Evolutionary conservation across 805 yeast species (phyloP), one percentile per base, ranked within the genome.

Genomic region (Candida endomychidarum): DNA sequence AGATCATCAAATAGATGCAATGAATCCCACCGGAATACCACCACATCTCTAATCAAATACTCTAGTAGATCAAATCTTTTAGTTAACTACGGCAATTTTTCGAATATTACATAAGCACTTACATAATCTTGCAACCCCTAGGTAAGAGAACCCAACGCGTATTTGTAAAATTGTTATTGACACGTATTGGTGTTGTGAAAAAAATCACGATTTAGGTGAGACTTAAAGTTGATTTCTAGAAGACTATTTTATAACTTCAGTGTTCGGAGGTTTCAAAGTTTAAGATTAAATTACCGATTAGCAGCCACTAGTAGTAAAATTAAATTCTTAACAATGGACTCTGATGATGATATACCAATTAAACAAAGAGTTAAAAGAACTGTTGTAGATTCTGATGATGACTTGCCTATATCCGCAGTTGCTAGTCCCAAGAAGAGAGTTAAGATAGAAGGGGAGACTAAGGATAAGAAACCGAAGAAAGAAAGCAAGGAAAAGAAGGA

Each of bases 301-400:
- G n/a, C n/a, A n/a, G n/a, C n/a, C n/a, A 17, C 11, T 8, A 31
- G 9, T 14, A 4, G 11, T 18, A 25, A 5, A 8, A 19, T 32
- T 6, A 32, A 21, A n/a, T 32, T 21, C 14, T 32, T 32, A 4
- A 32, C 22, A 16, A 54, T 53, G 57, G 52, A 54, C 37, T 51
- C 55, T 11, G 57, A 54, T n/a, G 59, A 53, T 33, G 57, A 53
- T 20, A 26, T 52, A 26, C 56, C 54, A 17, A 50, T 53, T 25
- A 41, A 45, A 8, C 44, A 40, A 31, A 49, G 51, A 36, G 34
- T 47, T 18, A 51, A 47, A 34, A 42, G 43, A 29, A 31, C 26
- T 6, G 32, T 41, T 7, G 34, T 32, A 11, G 42, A 41, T 14
- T 32, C 22, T 27, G 50, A 43, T 5, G 41, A 42, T 29, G 40